A percentile compares a stretch with the other conserved stretches of the same genome.
Conservation (phyloP, 805 yeast genomes). For the Candida lessepsii region DNA sequence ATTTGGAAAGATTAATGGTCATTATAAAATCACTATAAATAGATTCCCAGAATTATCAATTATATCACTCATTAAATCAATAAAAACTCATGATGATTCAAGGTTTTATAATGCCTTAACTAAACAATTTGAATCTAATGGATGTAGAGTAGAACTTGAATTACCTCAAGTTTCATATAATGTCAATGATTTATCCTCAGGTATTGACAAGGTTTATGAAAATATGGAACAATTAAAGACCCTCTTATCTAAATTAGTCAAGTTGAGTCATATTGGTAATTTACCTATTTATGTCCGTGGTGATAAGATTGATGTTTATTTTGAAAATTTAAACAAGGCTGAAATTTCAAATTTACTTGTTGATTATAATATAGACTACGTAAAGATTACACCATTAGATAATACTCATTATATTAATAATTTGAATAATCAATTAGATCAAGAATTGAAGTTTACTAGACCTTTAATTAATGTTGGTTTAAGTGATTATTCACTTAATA, state of each 20-base stretch:
- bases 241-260: not conserved
- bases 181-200: not conserved
- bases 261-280: slow-evolving; percentile 7
- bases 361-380: slow-evolving; percentile 10
- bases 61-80: slow-evolving; percentile 4
- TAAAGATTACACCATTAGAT: slow-evolving; percentile 4
- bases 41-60: slow-evolving; percentile 3
- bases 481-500: slow-evolving; percentile 7
- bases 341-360: slow-evolving; percentile 10
- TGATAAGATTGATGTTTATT: slow-evolving; percentile 3
- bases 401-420: not conserved
- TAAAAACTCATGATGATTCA: slow-evolving; percentile 8
- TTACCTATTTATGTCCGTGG: slow-evolving; percentile 1
- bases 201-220: slow-evolving; percentile 1
- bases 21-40: slow-evolving; percentile 1
- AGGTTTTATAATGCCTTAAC: slow-evolving; percentile 11
- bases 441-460: not conserved
- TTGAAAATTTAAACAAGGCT: slow-evolving; percentile 8
- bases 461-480: slow-evolving; percentile 6
- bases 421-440: not conserved
- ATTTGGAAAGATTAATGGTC: slow-evolving; percentile 7
- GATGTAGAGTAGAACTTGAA: slow-evolving; percentile 10
- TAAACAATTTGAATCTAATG: slow-evolving; percentile 10
- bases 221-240: not conserved
- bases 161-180: not conserved